phyloP scores from a whole-genome alignment of 208 protist species.

The Hexamita inflata region DNA sequence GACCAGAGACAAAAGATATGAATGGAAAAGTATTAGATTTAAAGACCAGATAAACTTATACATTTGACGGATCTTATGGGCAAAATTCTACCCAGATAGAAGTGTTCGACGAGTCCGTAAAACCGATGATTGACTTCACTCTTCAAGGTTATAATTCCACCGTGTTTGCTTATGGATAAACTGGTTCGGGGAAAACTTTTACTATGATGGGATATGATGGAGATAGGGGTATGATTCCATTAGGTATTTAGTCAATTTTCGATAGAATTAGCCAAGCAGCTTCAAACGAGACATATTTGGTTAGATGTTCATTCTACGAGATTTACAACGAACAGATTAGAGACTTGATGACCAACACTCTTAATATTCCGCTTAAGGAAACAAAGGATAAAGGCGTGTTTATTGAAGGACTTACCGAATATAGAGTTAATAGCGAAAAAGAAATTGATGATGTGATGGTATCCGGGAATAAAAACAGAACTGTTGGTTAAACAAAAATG shows the following conservation, averaged over 20 bases:
- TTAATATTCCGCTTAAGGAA: background rate
- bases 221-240: background rate
- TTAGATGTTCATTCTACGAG: conserved; percentile 37
- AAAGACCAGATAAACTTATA: too few species aligned
- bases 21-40: too few species aligned
- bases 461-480: background rate
- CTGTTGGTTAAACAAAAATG: conserved; percentile 17
- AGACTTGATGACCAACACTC: conserved; percentile 25
- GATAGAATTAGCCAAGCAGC: background rate
- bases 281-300: background rate
- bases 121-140: background rate
- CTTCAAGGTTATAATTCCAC: conserved; percentile 39
- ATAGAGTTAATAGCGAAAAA: background rate
- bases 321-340: conserved; percentile 44
- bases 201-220: conserved; percentile 26
- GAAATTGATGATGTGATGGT: background rate
- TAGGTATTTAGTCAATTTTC: background rate
- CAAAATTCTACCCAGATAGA: background rate
- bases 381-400: background rate
- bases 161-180: conserved; percentile 39
- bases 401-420: background rate
- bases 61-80: background rate
- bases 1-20: too few species aligned
- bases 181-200: conserved; percentile 29
- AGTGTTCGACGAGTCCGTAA: conserved; percentile 11